Base-by-base conservation (phyloP, 306 rosid species). In the Quercus mongolica region DNA sequence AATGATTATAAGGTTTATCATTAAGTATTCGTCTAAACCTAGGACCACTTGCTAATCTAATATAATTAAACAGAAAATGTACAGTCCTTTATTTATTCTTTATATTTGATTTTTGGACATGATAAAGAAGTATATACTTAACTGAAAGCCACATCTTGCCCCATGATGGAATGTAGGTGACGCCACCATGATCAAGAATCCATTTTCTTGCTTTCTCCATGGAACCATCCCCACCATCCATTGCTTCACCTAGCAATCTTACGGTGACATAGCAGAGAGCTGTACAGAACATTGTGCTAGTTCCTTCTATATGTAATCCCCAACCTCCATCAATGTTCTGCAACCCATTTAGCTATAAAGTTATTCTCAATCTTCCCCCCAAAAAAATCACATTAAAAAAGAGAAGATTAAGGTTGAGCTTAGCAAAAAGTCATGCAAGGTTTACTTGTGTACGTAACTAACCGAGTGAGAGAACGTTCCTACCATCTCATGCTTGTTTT, bases 281-380 rank as follows among this genome's bases (percentile, higher is more conserved):
- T 56, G 93, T 91, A 52, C 92, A 71, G n/a, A 93, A 85, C 98
- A 91, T 93, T 41, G 87, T 88, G 89, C 97, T 93, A 2, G 41
- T 35, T 18, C 98, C 98, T 80, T 89, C 98, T 81, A 93, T 89
- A 56, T 93, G 98, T 63, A 93, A 77, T 78, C 98, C 98, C 98
- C 98, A 93, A 23, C 93, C 98, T 55, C 98, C 97, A 86, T 93
- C 98, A 77, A 73, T 30, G 74, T 89, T 93, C 97, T 91, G 73
- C 21, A 63, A 8, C 8, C 26, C 72, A 6, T 8, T 59, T 1
- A 59, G 13, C 19, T 25, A 1, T 21, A 13, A 61, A 61, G 31
- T 61, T 28, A 61, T 4, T 61, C n/a, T 54, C 12, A 71, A 46
- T 20, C 28, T 6, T 19, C 19, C 15, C 5, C 13, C 14, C 8